Evolutionary conservation across 495 filamentous ascomycete genomes (phyloP), one percentile per base, ranked within the genome.

Genomic region (Xylaria curta): DNA sequence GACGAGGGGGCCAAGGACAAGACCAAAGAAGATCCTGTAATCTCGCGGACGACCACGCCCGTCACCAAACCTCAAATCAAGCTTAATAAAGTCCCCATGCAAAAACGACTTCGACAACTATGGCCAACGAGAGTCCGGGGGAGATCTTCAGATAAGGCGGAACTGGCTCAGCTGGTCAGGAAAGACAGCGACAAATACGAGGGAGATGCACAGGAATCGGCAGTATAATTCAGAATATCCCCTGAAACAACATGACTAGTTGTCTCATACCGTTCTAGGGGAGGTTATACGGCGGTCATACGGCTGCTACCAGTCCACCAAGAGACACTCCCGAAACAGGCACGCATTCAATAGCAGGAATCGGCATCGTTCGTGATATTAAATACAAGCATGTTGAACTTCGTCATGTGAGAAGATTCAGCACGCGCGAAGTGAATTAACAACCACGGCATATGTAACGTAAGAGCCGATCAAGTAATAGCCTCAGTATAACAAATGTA

Each of bases 101-200:
- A 71, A 36, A 51, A 51, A 46, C 47, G 51, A 19, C 9, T 65
- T 56, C 61, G 53, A 10, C 49, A 66, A 21, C 17, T 66, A 13
- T 71, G 69, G 69, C 26, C 62, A 13, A n/a, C 28, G 7, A 66
- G 26, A 54, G 2, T 9, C 26, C 24, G 31, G 2, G 51, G 53
- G 0, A 59, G 46, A 44, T 71, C 61, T 5, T 38, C 51, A 54
- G 62, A 71, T 51, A 71, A 71, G 42, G 26, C 62, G n/a, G 61
- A 66, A 26, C 28, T 59, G 9, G 40, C 44, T 4, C 49, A 47
- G 13, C 21, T 24, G 15, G 38, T 44, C 28, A 36, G 26, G 10
- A 31, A 38, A 24, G 49, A 71, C 10, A 8, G 21, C 13, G 21
- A 54, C 8, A 42, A n/a, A 12, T 33, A 56, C 12, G 51, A 49